A percentile compares a stretch with the other conserved stretches of the same genome.
Evolutionary conservation across 2,329 filamentous ascomycete genomes (phyloP).

Genomic region (Alternaria triticimaculans): DNA sequence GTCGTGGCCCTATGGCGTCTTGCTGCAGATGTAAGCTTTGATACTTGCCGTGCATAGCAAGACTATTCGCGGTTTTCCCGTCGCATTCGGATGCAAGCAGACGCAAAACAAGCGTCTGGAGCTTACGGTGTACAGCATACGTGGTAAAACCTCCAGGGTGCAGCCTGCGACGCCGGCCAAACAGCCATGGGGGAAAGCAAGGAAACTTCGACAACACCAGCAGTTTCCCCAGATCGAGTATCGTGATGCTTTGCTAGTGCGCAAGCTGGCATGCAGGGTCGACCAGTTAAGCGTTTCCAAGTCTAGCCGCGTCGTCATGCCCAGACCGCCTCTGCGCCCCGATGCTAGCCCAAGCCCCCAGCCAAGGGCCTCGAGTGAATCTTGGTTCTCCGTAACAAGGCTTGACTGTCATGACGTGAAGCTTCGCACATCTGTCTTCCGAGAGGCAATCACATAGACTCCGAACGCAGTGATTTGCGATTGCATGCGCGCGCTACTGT

Average conservation of each 20-base stretch:
- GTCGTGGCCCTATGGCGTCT: neutral
- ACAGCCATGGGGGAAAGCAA: neutral
- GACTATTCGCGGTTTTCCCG: neutral
- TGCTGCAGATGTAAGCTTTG: neutral
- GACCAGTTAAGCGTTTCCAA: conserved; percentile 26
- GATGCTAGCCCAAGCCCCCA: conserved; percentile 18
- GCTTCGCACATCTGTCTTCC: conserved; percentile 14
- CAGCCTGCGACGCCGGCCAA: neutral
- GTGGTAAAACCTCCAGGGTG: neutral
- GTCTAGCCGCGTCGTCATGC: conserved; percentile 11
- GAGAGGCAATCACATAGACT: neutral
- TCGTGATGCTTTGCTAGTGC: conserved; percentile 1
- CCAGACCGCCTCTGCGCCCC: conserved; percentile 5
- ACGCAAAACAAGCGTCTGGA: neutral
- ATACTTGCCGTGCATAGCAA: neutral
- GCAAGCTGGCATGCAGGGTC: neutral
- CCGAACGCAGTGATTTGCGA: conserved; percentile 13
- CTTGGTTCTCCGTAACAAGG: conserved; percentile 18
- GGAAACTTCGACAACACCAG: neutral
- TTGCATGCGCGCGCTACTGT: conserved; percentile 11
- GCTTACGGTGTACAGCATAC: neutral
- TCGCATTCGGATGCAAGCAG: neutral
- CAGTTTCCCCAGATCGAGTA: conserved; percentile 6
- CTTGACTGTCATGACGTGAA: conserved; percentile 33
- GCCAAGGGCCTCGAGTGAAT: conserved; percentile 12